These are phyloP conservation scores for Paramecium pentaurelia DNA, from an alignment of 73 alveolate genomes.

Conservation along the genomic window DNA sequence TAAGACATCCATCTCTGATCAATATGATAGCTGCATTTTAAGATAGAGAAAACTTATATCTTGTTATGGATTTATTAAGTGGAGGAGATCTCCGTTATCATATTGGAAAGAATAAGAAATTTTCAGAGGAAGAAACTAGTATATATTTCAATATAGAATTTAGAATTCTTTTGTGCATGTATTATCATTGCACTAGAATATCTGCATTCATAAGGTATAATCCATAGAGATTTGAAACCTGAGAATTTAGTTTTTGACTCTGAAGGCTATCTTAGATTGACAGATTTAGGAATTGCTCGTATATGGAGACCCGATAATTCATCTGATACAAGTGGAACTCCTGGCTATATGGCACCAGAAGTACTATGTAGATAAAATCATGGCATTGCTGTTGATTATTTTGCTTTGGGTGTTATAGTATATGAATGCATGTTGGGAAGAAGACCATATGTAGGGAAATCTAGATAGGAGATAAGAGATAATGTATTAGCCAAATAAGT, in stretches of 20 bases:
- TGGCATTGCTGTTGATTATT: constrained; percentile 84
- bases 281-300: constrained; percentile 97
- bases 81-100: constrained; percentile 98
- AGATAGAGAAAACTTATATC: constrained; percentile 88
- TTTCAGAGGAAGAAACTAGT: constrained; percentile 86
- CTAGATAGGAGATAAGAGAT: constrained; percentile 88
- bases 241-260: constrained; percentile 92
- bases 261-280: constrained; percentile 86
- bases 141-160: background rate
- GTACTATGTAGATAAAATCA: constrained; percentile 80
- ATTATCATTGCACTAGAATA: constrained; percentile 89
- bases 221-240: constrained; percentile 97
- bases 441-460: constrained; percentile 76
- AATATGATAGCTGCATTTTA: constrained; percentile 94
- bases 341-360: constrained; percentile 83
- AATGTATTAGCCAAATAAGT: constrained; percentile 79
- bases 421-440: constrained; percentile 87
- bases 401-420: constrained; percentile 79
- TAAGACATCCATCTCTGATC: constrained; percentile 18
- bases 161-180: constrained; percentile 88
- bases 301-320: constrained; percentile 84
- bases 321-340: constrained; percentile 94
- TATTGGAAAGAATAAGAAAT: constrained; percentile 74
- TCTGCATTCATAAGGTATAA: constrained; percentile 82
- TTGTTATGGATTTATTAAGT: constrained; percentile 84